These are phyloP conservation scores for Opeltia flavorubescens DNA, from an alignment of 495 filamentous ascomycete genomes.

Conservation along the genomic window DNA sequence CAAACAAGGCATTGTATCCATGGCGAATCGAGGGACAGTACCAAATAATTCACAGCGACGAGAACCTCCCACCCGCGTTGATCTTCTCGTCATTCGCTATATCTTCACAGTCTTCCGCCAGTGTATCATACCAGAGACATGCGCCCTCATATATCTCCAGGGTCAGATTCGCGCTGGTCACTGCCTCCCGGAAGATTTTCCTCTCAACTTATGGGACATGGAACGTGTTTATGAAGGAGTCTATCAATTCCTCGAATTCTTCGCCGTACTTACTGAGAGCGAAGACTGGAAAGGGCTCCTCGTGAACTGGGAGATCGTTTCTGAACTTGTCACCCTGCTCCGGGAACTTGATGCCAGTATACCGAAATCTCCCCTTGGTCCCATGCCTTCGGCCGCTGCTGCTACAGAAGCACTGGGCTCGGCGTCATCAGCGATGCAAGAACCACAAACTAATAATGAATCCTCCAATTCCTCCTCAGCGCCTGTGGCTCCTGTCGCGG, in stretches of 20 bases:
- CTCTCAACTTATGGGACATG: conserved; percentile 93
- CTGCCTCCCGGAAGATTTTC: conserved; percentile 66
- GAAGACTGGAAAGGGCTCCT: conserved; percentile 54
- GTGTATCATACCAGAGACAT: conserved; percentile 81
- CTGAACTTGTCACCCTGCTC: conserved; percentile 70
- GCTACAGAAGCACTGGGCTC: conserved; percentile 16
- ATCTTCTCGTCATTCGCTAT: conserved; percentile 65
- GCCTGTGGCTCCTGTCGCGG: conserved; percentile 29
- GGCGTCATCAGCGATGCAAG: conserved; percentile 15
- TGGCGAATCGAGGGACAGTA: conserved; percentile 32
- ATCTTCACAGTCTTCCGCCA: conserved; percentile 84
- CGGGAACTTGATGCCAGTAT: conserved; percentile 78
- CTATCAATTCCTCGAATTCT: conserved; percentile 84
- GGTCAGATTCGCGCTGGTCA: conserved; percentile 64
- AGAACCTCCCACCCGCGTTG: conserved; percentile 28
- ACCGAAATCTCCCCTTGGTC: conserved; percentile 51
- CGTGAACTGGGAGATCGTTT: conserved; percentile 75
- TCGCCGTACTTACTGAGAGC: conserved; percentile 78
- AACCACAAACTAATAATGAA: conserved; percentile 9
- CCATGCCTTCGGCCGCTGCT: conserved; percentile 14
- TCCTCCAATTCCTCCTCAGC: not conserved
- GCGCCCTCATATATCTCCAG: conserved; percentile 83
- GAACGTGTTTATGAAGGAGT: conserved; percentile 81
- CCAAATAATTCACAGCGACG: conserved; percentile 22
- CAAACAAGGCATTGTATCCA: conserved; percentile 42